Base-by-base conservation (phyloP, 2,329 filamentous ascomycete species). In the Passalora sequoiae region DNA sequence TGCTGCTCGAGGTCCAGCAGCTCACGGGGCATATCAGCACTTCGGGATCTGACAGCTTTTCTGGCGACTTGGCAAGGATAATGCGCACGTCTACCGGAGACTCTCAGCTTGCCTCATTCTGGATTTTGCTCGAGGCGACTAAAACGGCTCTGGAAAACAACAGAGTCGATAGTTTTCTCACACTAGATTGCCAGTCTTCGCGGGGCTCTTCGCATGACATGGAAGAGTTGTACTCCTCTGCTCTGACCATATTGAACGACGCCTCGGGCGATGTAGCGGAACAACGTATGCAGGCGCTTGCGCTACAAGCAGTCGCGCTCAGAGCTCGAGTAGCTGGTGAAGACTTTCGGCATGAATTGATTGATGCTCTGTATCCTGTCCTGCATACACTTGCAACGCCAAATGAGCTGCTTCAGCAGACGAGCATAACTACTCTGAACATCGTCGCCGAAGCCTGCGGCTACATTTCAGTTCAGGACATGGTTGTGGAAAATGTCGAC, bases 331-430 rank as follows among this genome's bases (percentile, higher is more conserved):
- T 78, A 13, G 71, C 84, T 27, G 76, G 79, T 15, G 61, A 74
- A 39, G 76, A 78, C 0, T 98, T 96, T 63, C 80, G 85, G 3
- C 77, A 81, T 2, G 91, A 97, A 60, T 75, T 98, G 7, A 87
- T 96, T 38, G 92, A 98, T 56, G 81, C 89, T 0, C 70, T 98
- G 9, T 98, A 95, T 62, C 89, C 92, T 0, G 75, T 95, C n/a
- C 77, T 94, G 0, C 86, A 92, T n/a, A 78, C 89, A 38, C 71
- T 98, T 12, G 89, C 88, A 3, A 89, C 88, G 3, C 70, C 75
- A 1, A 79, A 81, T 25, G 66, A 74, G 0, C 71, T 73, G 19
- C 70, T 98, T 12, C 84, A 89, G 53, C 76, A 79, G 22, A 89
- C 97, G 63, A 87, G 91, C 4, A 84, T 96, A 50, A 78, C 81